Evolutionary conservation across 306 rosid species (phyloP), one percentile per base, ranked within the genome.

Genomic region (Lathyrus oleraceus): DNA sequence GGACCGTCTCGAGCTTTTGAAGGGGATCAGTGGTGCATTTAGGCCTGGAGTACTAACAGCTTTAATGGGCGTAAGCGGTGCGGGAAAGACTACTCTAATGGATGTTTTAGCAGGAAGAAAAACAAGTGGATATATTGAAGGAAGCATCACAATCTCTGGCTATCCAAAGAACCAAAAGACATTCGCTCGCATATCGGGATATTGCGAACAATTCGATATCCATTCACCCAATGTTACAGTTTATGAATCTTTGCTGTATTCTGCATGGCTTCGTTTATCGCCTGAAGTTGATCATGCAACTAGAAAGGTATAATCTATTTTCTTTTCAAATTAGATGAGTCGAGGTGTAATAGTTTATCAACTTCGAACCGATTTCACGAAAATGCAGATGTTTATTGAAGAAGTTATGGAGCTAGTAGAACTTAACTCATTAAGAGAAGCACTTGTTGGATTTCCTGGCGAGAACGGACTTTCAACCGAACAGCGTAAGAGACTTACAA

Each of bases 81-180:
- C 94, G 4, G 91, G 96, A 2, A 90, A 87, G 65, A 90, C 95
- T 52, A 90, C 96, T 69, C 64, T 86, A 14, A 61, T 90, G 86
- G 96, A 90, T 78, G 96, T 87, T 32, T 76, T 87, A 71, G 85
- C 96, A 15, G 95, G 96, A 49, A 82, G 95, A 74, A 90, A 90
- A 86, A 91, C 87, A 45, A 75, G 80, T 36, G 97, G 97, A 23
- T 82, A 76, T 61, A 80, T 84, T 10, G 84, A 76, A 61, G 95
- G 97, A 71, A 76, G 62, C 69, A 78, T 86, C 62, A 71, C 40
- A 27, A 67, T 91, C 51, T 88, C 97, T 15, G 95, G 95, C 9
- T 81, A 78, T 70, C 83, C 80, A 1, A 91, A 88, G 70, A 88
- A 68, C 53, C 95, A 91, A 79, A 81, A 86, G 72, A 85, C 92